Evolutionary conservation across 768 basidiomycete genomes (phyloP).

Genomic region (Lactarius vividus): DNA sequence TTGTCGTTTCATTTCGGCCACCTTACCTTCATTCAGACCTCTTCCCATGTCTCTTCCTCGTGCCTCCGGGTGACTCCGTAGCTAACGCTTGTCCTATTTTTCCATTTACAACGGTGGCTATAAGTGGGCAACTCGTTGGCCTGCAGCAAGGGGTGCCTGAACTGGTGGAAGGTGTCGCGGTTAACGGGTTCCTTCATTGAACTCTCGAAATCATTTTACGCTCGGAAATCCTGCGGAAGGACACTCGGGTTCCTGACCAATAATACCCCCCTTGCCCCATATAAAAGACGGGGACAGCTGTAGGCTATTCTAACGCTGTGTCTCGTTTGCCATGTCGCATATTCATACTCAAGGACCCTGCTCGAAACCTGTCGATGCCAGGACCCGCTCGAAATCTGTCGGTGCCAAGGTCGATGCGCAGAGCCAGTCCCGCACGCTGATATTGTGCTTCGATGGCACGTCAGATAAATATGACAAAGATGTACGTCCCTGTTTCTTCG

Average conservation of each 20-base stretch:
- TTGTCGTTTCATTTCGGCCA: neutral
- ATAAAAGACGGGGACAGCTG: neutral
- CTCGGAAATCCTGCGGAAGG: too few species aligned
- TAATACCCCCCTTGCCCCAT: neutral
- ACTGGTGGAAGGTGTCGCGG: too few species aligned
- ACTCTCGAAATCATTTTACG: too few species aligned
- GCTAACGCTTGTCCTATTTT: too few species aligned
- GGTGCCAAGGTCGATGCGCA: neutral
- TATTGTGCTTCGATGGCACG: conserved; percentile 24
- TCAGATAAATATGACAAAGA: conserved; percentile 6
- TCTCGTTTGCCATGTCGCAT: neutral
- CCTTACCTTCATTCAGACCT: too few species aligned
- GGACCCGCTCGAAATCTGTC: neutral
- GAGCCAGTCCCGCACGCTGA: conserved; percentile 11
- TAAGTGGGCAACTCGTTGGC: too few species aligned
- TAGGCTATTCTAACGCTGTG: too few species aligned
- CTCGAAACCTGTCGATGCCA: neutral
- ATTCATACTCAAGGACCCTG: neutral
- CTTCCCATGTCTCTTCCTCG: too few species aligned
- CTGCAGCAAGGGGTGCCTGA: too few species aligned
- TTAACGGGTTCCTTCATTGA: too few species aligned
- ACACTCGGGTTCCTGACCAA: neutral
- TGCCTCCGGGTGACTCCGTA: too few species aligned
- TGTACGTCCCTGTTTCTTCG: neutral
- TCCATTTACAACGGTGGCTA: too few species aligned